A percentile compares a stretch with the other conserved stretches of the same genome.
Evolutionary conservation across 768 basidiomycete species (phyloP).

Genomic region (Paxillus involutus): DNA sequence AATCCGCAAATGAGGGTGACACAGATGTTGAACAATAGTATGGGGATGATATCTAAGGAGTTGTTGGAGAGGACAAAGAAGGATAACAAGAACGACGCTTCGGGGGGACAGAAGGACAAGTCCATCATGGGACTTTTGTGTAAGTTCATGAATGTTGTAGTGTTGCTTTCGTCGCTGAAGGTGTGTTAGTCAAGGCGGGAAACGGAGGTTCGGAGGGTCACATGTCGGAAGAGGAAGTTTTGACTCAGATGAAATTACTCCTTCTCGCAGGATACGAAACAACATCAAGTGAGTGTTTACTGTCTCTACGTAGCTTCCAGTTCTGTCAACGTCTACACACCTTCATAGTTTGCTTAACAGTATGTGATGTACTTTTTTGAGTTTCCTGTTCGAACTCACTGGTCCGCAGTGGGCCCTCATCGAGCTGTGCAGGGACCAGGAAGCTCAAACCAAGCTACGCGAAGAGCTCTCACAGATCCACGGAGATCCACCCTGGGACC

Average conservation of each 20-base stretch:
- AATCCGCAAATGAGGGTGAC: slow-evolving; percentile 32
- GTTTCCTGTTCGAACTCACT: background rate
- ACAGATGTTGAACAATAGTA: slow-evolving; percentile 29
- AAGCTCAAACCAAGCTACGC: slow-evolving; percentile 27
- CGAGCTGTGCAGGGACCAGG: slow-evolving; percentile 25
- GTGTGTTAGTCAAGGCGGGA: slow-evolving; percentile 36
- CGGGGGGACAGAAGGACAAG: slow-evolving; percentile 17
- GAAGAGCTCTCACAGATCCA: slow-evolving; percentile 26
- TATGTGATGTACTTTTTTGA: background rate
- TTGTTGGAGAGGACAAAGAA: slow-evolving; percentile 36
- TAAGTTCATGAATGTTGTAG: background rate
- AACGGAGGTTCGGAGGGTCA: slow-evolving; percentile 17
- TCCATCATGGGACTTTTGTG: slow-evolving; percentile 15
- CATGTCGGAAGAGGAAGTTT: slow-evolving; percentile 24
- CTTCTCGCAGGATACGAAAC: slow-evolving; percentile 17
- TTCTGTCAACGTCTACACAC: background rate
- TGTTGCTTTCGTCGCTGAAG: background rate
- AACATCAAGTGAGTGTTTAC: slow-evolving; percentile 24
- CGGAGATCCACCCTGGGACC: slow-evolving; percentile 39
- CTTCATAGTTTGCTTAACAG: slow-evolving; percentile 4
- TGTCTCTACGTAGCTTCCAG: background rate
- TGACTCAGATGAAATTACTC: slow-evolving; percentile 10
- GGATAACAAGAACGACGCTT: slow-evolving; percentile 25
- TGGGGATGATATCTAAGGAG: slow-evolving; percentile 39
- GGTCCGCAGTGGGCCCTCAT: slow-evolving; percentile 34